Evolutionary conservation across 768 basidiomycete genomes (phyloP).

Genomic region (Trametes cingulata): DNA sequence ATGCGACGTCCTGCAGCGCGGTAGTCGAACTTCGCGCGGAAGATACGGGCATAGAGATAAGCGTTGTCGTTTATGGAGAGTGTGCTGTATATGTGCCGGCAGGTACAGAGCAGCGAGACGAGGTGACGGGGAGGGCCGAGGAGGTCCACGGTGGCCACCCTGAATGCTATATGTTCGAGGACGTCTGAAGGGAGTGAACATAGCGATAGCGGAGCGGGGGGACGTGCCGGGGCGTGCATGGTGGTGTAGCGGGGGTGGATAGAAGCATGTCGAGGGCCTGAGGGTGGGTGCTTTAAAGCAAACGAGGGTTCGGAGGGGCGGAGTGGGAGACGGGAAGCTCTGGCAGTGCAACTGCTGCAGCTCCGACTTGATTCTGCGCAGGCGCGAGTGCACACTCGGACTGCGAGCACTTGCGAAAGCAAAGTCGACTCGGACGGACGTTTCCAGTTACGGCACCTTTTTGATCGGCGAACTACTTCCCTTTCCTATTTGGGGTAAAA

Average conservation of each 20-base stretch:
- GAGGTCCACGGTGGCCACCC: slow-evolving; percentile 41
- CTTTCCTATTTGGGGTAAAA: background rate
- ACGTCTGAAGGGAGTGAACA: slow-evolving; percentile 42
- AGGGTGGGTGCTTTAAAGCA: slow-evolving; percentile 1
- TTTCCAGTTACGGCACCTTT: background rate
- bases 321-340: background rate
- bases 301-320: background rate
- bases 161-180: slow-evolving; percentile 53
- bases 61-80: slow-evolving; percentile 37
- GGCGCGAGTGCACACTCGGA: no score
- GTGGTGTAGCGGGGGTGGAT: background rate
- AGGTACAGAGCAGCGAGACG: slow-evolving; percentile 50
- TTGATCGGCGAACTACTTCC: slow-evolving; percentile 10
- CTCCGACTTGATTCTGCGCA: no score
- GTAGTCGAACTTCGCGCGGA: slow-evolving; percentile 56
- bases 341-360: no score
- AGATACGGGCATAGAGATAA: slow-evolving; percentile 57
- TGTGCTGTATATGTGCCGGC: slow-evolving; percentile 37
- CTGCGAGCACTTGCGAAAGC: no score
- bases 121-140: slow-evolving; percentile 53
- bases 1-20: slow-evolving; percentile 55
- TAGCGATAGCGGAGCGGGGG: slow-evolving; percentile 7
- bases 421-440: background rate
- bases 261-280: background rate
- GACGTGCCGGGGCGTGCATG: background rate